Evolutionary conservation across 345 rosid genomes (phyloP), one percentile per base, ranked within the genome.

Genomic region (Eucalyptus marginata): DNA sequence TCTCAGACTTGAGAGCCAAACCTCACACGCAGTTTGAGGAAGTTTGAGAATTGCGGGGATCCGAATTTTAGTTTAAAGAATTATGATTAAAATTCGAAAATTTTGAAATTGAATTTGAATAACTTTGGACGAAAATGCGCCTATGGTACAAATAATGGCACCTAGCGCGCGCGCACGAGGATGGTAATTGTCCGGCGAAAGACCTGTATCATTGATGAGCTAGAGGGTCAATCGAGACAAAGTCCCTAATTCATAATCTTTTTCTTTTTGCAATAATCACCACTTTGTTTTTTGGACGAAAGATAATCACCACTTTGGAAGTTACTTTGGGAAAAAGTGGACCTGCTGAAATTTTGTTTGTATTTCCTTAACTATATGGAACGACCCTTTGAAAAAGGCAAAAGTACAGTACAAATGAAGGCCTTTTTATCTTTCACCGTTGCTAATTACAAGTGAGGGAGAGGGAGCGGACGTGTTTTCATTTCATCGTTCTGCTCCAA

Each of bases 161-260:
- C n/a, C 62, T 6, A 31, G 2, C 54, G 8, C 52, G 1, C 14
- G 0, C 56, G 5, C n/a, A 59, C n/a, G n/a, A 0, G 56, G 22
- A 17, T 27, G n/a, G 22, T 17, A 51, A 51, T 51, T 51, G 56
- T 17, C 56, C 56, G 56, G 56, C 56, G 56, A 51, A 51, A 51
- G 56, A 51, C 56, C 56, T 17, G 56, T 51, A 51, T 51, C 56
- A 17, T 51, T 22, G 56, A 51, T 51, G 22, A 51, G 22, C 56
- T 51, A 17, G 56, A 51, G 56, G 56, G 22, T 51, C 56, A 51
- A 51, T 51, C 56, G 0, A 51, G 56, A 51, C 56, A 51, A 51
- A 51, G 56, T 17, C 56, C 3, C 56, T 3, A 51, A 59, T 27
- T 58, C 66, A 58, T 25, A 12, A 59, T 27, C n/a, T 27, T 59